Conservation (phyloP, 306 rosid genomes). For the Cajanus cajan region DNA sequence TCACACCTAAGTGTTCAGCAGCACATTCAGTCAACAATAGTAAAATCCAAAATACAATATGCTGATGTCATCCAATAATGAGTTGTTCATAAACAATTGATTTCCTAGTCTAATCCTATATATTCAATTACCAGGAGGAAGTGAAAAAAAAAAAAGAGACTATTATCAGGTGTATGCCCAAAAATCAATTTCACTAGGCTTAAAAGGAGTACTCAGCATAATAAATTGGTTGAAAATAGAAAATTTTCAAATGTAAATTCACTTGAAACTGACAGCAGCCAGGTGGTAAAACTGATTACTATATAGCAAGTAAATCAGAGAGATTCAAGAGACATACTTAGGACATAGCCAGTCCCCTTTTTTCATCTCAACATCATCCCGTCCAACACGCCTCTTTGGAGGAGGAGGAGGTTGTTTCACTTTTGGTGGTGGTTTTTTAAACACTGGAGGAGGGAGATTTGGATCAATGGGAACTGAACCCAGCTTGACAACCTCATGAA, state of each 20-base stretch:
- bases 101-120: constrained; percentile 1
- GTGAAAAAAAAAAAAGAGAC: background rate
- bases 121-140: constrained; percentile 5
- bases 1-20: constrained; percentile 75
- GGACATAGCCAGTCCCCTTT: constrained; percentile 99
- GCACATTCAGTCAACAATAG: constrained; percentile 28
- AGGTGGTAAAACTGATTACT: background rate
- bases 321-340: constrained; percentile 58
- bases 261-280: constrained; percentile 24
- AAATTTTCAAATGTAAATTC: background rate
- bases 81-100: constrained; percentile 1
- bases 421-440: constrained; percentile 83
- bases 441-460: constrained; percentile 80
- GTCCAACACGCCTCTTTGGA: constrained; percentile 84
- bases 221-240: background rate
- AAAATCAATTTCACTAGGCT: constrained; percentile 1
- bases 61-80: constrained; percentile 5
- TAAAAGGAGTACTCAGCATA: constrained; percentile 4
- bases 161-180: background rate
- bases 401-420: constrained; percentile 95
- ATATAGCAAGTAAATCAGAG: constrained; percentile 24
- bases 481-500: constrained; percentile 91
- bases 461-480: constrained; percentile 96
- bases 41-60: constrained; percentile 16
- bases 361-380: constrained; percentile 97